phyloP scores from a whole-genome alignment of 2,329 filamentous ascomycete genomes.

The Fonsecaea pedrosoi region DNA sequence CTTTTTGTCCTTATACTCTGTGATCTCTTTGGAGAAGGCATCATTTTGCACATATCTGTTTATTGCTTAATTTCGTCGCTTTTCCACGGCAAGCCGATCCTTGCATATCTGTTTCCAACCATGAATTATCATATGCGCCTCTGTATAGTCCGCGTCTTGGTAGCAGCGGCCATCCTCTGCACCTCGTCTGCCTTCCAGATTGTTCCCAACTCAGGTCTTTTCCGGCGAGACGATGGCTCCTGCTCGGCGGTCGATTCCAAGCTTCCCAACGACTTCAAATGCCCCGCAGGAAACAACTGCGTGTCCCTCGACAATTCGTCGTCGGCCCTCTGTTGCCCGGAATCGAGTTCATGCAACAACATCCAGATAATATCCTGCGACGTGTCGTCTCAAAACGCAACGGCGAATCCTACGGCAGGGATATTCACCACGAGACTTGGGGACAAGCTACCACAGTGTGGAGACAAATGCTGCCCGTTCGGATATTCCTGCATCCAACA shows the following conservation, averaged over 20 bases:
- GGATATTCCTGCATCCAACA: constrained; percentile 52
- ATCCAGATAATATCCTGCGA: constrained; percentile 55
- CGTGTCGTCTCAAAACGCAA: constrained; percentile 51
- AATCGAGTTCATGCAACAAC: constrained; percentile 48
- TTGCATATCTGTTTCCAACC: constrained; percentile 13
- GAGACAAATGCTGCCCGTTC: constrained; percentile 53
- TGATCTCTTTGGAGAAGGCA: constrained; percentile 11
- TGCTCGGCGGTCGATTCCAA: constrained; percentile 47
- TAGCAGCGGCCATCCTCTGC: constrained; percentile 19
- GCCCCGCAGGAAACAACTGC: constrained; percentile 50
- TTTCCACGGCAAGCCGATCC: constrained; percentile 10
- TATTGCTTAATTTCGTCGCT: constrained; percentile 18
- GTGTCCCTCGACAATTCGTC: constrained; percentile 51
- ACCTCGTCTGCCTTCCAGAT: constrained; percentile 24
- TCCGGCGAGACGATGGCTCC: constrained; percentile 32
- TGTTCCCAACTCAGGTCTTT: constrained; percentile 8
- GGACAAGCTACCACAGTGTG: constrained; percentile 51
- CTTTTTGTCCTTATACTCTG: constrained; percentile 27
- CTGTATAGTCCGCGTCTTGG: constrained; percentile 19
- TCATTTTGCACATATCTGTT: constrained; percentile 18
- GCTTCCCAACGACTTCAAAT: constrained; percentile 54
- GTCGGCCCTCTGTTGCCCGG: constrained; percentile 56
- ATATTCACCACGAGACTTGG: constrained; percentile 53
- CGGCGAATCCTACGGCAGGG: constrained; percentile 45
- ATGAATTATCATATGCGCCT: constrained; percentile 21